Percentiles rank a stretch among this genome's conserved stretches.
phyloP scores from a whole-genome alignment of 1,284 basidiomycete species.

The Naganishia sp. region DNA sequence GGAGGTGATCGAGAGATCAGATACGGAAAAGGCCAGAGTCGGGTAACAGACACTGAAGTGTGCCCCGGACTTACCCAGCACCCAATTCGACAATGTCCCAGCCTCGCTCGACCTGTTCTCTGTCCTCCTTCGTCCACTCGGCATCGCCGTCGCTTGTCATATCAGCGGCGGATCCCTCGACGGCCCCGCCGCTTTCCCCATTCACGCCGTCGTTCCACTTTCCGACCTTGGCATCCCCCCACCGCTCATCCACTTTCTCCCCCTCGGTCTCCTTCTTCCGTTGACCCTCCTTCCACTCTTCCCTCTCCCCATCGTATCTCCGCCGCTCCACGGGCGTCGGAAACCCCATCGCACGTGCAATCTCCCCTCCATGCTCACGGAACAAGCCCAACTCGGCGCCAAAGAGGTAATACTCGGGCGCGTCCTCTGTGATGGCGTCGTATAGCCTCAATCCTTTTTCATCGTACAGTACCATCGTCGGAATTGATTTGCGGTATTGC shows the following conservation, averaged over 20 bases:
- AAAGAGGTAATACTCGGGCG: constrained; percentile 87
- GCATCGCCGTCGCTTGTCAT: background rate
- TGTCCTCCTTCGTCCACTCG: constrained; percentile 6
- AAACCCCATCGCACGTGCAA: constrained; percentile 58
- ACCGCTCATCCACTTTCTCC: constrained; percentile 43
- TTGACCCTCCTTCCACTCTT: background rate
- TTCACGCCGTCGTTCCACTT: constrained; percentile 67
- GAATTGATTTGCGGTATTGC: constrained; percentile 64
- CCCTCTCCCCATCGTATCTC: constrained; percentile 50
- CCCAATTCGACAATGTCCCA: constrained; percentile 77
- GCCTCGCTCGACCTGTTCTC: constrained; percentile 43
- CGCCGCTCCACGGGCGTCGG: constrained; percentile 55
- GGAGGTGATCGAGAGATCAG: constrained; percentile 26
- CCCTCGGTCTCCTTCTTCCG: background rate
- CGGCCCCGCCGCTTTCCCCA: constrained; percentile 46
- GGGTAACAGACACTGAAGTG: constrained; percentile 13
- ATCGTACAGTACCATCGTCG: constrained; percentile 84
- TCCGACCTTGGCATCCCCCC: constrained; percentile 65
- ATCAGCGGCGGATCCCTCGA: background rate
- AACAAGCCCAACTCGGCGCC: constrained; percentile 58
- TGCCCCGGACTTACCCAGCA: constrained; percentile 68
- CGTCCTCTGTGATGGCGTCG: constrained; percentile 72
- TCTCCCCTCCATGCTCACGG: constrained; percentile 56
- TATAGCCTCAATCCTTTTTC: constrained; percentile 67
- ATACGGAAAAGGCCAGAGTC: constrained; percentile 24